phyloP scores from a whole-genome alignment of 495 filamentous ascomycete species.

The Talaromyces proteolyticus region DNA sequence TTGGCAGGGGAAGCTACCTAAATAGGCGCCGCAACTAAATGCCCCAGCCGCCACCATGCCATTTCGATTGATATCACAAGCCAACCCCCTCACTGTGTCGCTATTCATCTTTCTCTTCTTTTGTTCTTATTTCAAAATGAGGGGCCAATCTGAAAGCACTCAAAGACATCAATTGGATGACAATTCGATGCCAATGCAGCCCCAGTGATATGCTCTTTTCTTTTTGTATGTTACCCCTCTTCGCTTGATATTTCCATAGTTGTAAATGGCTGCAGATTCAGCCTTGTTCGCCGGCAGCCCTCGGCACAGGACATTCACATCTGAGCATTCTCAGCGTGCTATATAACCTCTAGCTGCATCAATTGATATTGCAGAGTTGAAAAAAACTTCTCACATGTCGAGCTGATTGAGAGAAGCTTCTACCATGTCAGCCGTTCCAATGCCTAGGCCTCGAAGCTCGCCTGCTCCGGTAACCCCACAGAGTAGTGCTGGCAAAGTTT shows the following conservation, averaged over 20 bases:
- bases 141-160: no score
- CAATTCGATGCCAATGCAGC: background rate
- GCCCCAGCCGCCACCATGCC: no score
- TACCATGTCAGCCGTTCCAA: background rate
- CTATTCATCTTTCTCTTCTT: no score
- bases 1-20: no score
- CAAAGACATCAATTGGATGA: no score
- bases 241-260: background rate
- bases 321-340: no score
- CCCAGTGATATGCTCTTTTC: background rate
- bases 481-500: background rate
- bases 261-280: background rate
- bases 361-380: background rate
- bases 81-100: no score
- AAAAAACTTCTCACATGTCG: background rate
- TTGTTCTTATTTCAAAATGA: no score
- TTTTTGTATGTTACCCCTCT: background rate
- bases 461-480: slow-evolving; percentile 1
- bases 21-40: no score
- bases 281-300: background rate
- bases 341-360: no score
- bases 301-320: no score
- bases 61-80: no score
- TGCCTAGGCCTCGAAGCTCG: background rate
- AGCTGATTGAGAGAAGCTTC: background rate